Percentiles rank a stretch among this genome's conserved stretches.
Conservation (phyloP, 2,329 filamentous ascomycete genomes). For the Peltaster fructicola region DNA sequence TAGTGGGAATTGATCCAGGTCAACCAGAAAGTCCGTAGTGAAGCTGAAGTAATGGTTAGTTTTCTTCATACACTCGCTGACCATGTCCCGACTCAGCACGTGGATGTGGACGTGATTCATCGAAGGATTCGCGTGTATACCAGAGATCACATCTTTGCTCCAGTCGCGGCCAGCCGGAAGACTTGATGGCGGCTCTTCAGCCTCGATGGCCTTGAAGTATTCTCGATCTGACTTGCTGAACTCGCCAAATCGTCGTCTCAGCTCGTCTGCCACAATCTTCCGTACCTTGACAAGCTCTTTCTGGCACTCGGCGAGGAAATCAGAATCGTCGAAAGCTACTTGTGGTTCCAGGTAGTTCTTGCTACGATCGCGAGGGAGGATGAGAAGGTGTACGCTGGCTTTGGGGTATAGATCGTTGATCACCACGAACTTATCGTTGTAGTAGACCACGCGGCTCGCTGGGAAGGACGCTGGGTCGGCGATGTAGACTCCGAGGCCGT, state of each 20-base stretch:
- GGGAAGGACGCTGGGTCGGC: slow-evolving; percentile 43
- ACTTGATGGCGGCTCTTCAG: slow-evolving; percentile 17
- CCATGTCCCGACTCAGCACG: slow-evolving; percentile 64
- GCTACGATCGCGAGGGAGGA: slow-evolving; percentile 55
- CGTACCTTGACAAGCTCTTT: slow-evolving; percentile 44
- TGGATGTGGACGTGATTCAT: slow-evolving; percentile 92
- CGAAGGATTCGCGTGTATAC: slow-evolving; percentile 72
- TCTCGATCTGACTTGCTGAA: slow-evolving; percentile 44
- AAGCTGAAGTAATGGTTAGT: slow-evolving; percentile 89
- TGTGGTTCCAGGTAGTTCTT: slow-evolving; percentile 55
- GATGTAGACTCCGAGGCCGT: slow-evolving; percentile 52
- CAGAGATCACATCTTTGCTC: slow-evolving; percentile 53
- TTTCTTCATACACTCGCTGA: slow-evolving; percentile 54
- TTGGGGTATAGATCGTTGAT: slow-evolving; percentile 81
- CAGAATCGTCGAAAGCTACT: slow-evolving; percentile 51
- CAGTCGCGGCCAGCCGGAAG: slow-evolving; percentile 65
- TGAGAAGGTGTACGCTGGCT: slow-evolving; percentile 63
- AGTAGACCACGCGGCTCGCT: slow-evolving; percentile 42
- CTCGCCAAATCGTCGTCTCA: slow-evolving; percentile 49
- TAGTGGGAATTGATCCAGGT: slow-evolving; percentile 64
- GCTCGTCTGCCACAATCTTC: slow-evolving; percentile 52
- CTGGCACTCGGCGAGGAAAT: slow-evolving; percentile 48
- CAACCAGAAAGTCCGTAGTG: slow-evolving; percentile 66
- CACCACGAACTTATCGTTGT: slow-evolving; percentile 51
- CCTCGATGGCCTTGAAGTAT: slow-evolving; percentile 46